These are phyloP conservation scores for Scheffersomyces stambukii DNA, from an alignment of 1,139 yeast genomes.

Conservation along the genomic window DNA sequence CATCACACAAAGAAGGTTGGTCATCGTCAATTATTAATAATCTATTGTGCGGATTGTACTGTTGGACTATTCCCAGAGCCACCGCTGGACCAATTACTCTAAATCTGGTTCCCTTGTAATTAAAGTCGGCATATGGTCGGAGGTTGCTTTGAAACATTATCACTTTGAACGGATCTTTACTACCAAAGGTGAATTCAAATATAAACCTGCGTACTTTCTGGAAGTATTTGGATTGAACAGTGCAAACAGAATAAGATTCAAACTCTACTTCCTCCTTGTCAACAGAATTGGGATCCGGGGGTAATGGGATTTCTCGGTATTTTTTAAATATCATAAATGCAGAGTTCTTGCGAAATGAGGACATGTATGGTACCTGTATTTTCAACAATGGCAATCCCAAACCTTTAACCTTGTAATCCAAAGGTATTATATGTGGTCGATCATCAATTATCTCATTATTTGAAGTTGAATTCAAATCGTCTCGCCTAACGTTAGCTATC, in stretches of 20 bases:
- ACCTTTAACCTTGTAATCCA: slow-evolving; percentile 28
- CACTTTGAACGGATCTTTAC: slow-evolving; percentile 18
- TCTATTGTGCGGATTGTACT: slow-evolving; percentile 33
- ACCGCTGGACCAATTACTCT: slow-evolving; percentile 37
- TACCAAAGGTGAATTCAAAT: slow-evolving; percentile 13
- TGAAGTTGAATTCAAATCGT: slow-evolving; percentile 5
- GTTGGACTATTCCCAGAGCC: slow-evolving; percentile 24
- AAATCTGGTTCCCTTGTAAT: slow-evolving; percentile 34
- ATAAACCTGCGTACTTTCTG: slow-evolving; percentile 26
- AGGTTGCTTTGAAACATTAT: slow-evolving; percentile 33
- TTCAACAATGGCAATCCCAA: slow-evolving; percentile 37
- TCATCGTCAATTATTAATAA: slow-evolving; percentile 31
- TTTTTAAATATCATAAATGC: slow-evolving; percentile 33
- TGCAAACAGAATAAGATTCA: slow-evolving; percentile 34
- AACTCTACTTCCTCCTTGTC: slow-evolving; percentile 15
- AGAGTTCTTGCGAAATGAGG: slow-evolving; percentile 31
- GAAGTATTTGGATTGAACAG: slow-evolving; percentile 27
- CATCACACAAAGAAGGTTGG: slow-evolving; percentile 36
- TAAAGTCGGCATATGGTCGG: slow-evolving; percentile 40
- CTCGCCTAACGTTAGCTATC: slow-evolving; percentile 7
- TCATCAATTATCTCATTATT: slow-evolving; percentile 18
- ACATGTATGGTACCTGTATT: slow-evolving; percentile 32
- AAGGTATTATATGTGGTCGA: slow-evolving; percentile 31
- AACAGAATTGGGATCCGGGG: slow-evolving; percentile 15
- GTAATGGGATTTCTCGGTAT: slow-evolving; percentile 28